Conservation (phyloP, 176 grass and related monocot species). For the Panicum miliaceum region DNA sequence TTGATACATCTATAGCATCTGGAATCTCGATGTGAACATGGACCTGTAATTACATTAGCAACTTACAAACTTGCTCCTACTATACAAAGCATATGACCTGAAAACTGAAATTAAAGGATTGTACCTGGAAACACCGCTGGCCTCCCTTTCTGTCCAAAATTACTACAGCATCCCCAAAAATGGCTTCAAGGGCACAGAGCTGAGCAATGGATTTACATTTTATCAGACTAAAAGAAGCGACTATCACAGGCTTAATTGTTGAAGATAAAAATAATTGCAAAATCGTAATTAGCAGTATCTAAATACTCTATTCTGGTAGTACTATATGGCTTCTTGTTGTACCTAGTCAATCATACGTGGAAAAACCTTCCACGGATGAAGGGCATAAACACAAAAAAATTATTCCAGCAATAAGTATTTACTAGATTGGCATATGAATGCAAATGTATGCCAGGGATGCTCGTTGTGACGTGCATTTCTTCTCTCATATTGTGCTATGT, state of each 20-base stretch:
- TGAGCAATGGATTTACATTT: constrained; percentile 43
- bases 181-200: constrained; percentile 80
- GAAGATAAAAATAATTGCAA: background rate
- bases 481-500: background rate
- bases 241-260: background rate
- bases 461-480: constrained; percentile 2
- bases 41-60: constrained; percentile 50
- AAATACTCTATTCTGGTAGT: background rate
- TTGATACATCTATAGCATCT: constrained; percentile 52
- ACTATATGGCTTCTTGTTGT: background rate
- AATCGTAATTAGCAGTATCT: background rate
- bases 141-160: constrained; percentile 59
- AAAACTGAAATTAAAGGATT: constrained; percentile 35
- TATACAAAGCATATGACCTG: constrained; percentile 13
- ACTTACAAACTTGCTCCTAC: constrained; percentile 20
- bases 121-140: constrained; percentile 74
- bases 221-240: constrained; percentile 33
- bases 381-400: background rate
- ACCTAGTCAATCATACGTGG: background rate
- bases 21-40: constrained; percentile 53
- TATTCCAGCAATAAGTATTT: background rate
- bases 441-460: background rate
- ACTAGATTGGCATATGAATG: background rate
- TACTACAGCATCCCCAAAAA: constrained; percentile 71
- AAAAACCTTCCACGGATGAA: background rate